Base-by-base conservation (phyloP, 345 rosid species). In the Alliaria petiolata region DNA sequence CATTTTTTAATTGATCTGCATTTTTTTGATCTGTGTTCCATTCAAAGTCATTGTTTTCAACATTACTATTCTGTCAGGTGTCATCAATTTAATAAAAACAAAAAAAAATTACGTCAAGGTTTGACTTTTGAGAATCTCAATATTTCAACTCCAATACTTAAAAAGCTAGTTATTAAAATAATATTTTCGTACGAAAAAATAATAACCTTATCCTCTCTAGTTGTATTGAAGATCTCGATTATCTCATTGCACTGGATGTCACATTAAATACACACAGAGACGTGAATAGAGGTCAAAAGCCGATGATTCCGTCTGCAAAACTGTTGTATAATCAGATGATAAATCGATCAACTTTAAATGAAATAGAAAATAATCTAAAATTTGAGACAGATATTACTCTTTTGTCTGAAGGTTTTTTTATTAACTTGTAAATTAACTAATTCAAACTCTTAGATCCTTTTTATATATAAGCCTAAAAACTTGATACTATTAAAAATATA, bases 61-160 rank as follows among this genome's bases (percentile, higher is more conserved):
- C 54, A 50, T 17, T 49, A 65, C 17, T 72, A 28, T 57, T 65
- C 33, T 31, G 53, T 73, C 61, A 65, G 19, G 8, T 47, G 28
- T 14, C 77, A 65, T 65, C 57, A 6, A 20, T 49, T 14, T 22
- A 45, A 56, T 49, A 47, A 19, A 58, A 64, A 43, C 54, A 11
- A 44, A 36, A 9, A 14, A n/a, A 10, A 35, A 47, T 5, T 6
- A 59, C 56, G 50, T 74, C 73, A 74, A 67, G 34, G 22, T 40
- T 60, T 74, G 78, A 74, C 78, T 67, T 73, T 55, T 22, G 67
- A 22, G 62, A 58, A 11, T 50, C 16, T 50, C 55, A 33, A 68
- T 44, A 43, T 11, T 52, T 67, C 56, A 75, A 60, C 33, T 50
- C 13, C 0, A n/a, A 6, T 52, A 42, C 6, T 54, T 28, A 53